Conservation (phyloP, 768 basidiomycete genomes). For the Pisolithus orientalis region DNA sequence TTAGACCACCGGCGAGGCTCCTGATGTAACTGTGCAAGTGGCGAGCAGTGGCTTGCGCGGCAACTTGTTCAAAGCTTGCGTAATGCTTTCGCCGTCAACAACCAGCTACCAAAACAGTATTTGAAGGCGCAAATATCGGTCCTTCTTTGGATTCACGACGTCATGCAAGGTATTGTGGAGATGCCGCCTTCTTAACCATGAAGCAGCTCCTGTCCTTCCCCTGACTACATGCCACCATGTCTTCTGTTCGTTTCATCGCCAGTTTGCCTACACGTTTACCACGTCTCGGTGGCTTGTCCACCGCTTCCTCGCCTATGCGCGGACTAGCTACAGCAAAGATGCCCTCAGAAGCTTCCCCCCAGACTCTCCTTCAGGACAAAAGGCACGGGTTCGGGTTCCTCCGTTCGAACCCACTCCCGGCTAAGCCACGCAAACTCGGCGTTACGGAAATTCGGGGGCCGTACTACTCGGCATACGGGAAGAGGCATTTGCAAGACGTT, state of each 20-base stretch:
- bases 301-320: background rate
- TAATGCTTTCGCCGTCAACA: too few species aligned
- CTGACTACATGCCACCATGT: background rate
- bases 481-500: conserved; percentile 35
- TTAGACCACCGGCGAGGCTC: too few species aligned
- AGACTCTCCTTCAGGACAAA: conserved; percentile 1
- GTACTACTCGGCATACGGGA: conserved; percentile 37
- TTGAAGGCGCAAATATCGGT: too few species aligned
- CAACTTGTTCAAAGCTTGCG: too few species aligned
- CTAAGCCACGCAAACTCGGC: conserved; percentile 32
- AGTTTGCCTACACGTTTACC: background rate
- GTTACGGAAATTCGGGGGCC: conserved; percentile 41
- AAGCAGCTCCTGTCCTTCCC: background rate
- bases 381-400: background rate
- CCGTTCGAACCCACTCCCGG: conserved; percentile 21
- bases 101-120: too few species aligned
- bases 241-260: background rate
- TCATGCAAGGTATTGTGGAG: too few species aligned
- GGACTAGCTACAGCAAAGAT: background rate
- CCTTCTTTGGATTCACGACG: too few species aligned
- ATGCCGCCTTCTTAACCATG: background rate
- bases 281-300: background rate
- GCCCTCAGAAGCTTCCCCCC: background rate
- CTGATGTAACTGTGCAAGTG: too few species aligned
- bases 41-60: too few species aligned